Conservation (phyloP, 1,139 yeast species). For the Hemisphaericaspora lyxosophila region DNA sequence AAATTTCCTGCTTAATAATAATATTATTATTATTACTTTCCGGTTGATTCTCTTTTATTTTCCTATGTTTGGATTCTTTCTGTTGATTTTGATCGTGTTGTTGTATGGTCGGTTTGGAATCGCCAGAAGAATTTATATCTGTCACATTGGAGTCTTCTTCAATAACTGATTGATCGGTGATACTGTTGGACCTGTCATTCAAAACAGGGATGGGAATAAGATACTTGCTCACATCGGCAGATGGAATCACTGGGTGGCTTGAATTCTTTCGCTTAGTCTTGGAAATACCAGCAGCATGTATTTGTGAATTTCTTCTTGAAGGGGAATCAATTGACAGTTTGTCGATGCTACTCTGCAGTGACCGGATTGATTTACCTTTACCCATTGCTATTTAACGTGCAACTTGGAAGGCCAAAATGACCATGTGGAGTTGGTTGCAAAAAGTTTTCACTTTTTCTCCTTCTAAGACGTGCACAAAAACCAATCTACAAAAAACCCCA, state of each 20-base stretch:
- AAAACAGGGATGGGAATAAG: neutral
- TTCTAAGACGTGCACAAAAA: too few relatives aligned
- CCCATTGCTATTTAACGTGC: too few relatives aligned
- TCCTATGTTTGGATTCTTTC: neutral
- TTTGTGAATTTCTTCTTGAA: too few relatives aligned
- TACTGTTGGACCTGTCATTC: neutral
- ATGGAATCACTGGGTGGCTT: neutral
- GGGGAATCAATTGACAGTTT: neutral
- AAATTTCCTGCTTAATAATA: too few relatives aligned
- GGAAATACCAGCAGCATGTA: too few relatives aligned
- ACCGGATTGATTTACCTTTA: neutral
- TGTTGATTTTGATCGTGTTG: neutral
- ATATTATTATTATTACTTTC: too few relatives aligned
- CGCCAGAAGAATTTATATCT: neutral
- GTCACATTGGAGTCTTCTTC: too few relatives aligned
- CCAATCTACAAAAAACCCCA: too few relatives aligned
- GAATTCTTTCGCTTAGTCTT: too few relatives aligned
- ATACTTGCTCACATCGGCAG: slow-evolving; percentile 1
- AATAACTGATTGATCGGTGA: too few relatives aligned
- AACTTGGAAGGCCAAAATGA: too few relatives aligned
- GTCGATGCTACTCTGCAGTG: neutral
- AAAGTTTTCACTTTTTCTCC: too few relatives aligned
- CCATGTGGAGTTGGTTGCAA: neutral
- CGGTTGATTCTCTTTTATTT: neutral
- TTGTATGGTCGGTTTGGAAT: neutral